A percentile compares a stretch with the other conserved stretches of the same genome.
phyloP scores from a whole-genome alignment of 208 protist genomes.

The Trypanosoma brucei region DNA sequence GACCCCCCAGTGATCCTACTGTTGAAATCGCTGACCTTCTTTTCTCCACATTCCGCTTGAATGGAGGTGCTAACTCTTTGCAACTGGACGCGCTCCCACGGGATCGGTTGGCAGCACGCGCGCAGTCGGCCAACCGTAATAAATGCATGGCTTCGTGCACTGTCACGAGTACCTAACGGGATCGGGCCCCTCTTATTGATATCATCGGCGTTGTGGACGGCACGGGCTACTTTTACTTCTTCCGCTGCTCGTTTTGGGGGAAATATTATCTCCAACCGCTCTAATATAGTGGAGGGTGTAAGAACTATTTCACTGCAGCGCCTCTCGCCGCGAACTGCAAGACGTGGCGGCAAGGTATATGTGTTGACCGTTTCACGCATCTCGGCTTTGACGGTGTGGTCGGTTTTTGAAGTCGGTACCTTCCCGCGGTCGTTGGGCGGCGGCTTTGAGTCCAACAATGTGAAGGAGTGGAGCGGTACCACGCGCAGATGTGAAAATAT shows the following conservation, averaged over 20 bases:
- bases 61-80: background rate
- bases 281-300: conserved; percentile 14
- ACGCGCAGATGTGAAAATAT: background rate
- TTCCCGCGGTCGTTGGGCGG: too few species aligned
- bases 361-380: too few species aligned
- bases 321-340: background rate
- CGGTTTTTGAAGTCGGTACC: too few species aligned
- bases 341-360: background rate
- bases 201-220: background rate
- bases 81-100: conserved; percentile 13
- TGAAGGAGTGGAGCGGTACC: background rate
- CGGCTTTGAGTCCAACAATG: background rate
- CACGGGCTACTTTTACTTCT: background rate
- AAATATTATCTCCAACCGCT: conserved; percentile 15
- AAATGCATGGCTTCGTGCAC: too few species aligned
- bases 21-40: background rate
- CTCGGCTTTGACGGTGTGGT: too few species aligned
- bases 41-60: background rate
- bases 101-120: conserved; percentile 15
- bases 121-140: background rate
- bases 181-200: too few species aligned
- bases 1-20: too few species aligned
- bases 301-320: conserved; percentile 3
- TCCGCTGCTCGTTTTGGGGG: conserved; percentile 1
- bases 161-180: too few species aligned